These are phyloP conservation scores for Heterobasidion irregulare DNA, from an alignment of 1,284 basidiomycete species.

Conservation along the genomic window DNA sequence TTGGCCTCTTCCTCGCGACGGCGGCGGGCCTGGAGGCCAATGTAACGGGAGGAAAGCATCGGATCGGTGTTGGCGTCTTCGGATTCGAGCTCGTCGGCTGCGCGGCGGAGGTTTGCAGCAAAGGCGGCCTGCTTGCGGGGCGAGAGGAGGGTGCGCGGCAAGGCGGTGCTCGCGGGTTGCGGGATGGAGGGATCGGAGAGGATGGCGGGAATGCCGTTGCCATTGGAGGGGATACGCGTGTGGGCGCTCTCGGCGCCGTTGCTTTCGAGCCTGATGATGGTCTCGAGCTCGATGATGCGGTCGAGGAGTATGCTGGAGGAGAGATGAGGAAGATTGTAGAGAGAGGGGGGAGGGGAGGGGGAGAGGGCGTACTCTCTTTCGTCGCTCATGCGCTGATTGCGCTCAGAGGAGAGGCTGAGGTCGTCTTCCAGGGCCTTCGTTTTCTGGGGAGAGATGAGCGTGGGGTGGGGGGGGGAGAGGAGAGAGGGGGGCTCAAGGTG, in stretches of 20 bases:
- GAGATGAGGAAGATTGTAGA: constrained; percentile 1
- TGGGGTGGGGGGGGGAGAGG: constrained; percentile 10
- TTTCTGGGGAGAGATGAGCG: constrained; percentile 31
- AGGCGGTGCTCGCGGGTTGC: constrained; percentile 29
- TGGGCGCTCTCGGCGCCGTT: not conserved
- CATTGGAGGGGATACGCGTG: not conserved
- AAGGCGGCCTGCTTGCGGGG: constrained; percentile 27
- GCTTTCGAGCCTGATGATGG: constrained; percentile 13
- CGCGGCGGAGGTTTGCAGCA: constrained; percentile 36
- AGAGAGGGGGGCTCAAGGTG: constrained; percentile 15
- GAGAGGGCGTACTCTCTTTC: constrained; percentile 45
- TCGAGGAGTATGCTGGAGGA: constrained; percentile 40
- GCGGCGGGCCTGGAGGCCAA: constrained; percentile 36
- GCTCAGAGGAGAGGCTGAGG: constrained; percentile 45
- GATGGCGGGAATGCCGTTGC: constrained; percentile 8
- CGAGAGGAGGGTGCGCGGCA: constrained; percentile 37
- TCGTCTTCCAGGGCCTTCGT: constrained; percentile 46
- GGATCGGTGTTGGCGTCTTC: constrained; percentile 41
- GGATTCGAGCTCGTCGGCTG: constrained; percentile 35
- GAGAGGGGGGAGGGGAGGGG: constrained; percentile 5
- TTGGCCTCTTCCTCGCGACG: constrained; percentile 33
- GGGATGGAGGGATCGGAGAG: constrained; percentile 12
- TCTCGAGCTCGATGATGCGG: constrained; percentile 52
- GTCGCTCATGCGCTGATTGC: constrained; percentile 46
- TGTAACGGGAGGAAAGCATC: constrained; percentile 34